phyloP scores from a whole-genome alignment of 2,329 filamentous ascomycete genomes.

The Penicillium expansum region DNA sequence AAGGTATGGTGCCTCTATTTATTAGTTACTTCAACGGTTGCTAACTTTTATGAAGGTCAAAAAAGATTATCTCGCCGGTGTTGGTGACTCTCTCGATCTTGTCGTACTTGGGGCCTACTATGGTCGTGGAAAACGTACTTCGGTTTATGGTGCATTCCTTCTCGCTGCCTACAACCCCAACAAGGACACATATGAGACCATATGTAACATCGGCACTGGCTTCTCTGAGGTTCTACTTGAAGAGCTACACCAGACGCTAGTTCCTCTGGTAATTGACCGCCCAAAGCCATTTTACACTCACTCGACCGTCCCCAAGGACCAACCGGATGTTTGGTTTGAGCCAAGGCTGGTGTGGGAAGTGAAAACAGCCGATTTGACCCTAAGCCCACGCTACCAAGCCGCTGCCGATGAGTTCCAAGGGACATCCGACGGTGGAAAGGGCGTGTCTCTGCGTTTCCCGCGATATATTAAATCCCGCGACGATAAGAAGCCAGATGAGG shows the following conservation, averaged over 20 bases:
- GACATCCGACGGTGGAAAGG: constrained; percentile 64
- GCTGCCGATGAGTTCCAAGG: constrained; percentile 78
- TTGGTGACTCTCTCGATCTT: constrained; percentile 93
- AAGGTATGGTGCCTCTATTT: constrained; percentile 58
- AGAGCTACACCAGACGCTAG: constrained; percentile 74
- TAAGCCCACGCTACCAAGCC: constrained; percentile 92
- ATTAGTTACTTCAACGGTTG: background rate
- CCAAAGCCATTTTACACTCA: constrained; percentile 95
- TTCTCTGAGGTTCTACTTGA: constrained; percentile 95
- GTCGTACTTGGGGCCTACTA: constrained; percentile 94
- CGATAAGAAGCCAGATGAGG: constrained; percentile 93
- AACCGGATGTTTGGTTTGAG: constrained; percentile 98
- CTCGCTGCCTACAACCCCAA: constrained; percentile 86
- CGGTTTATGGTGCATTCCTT: constrained; percentile 92
- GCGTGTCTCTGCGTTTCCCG: constrained; percentile 87
- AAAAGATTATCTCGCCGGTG: constrained; percentile 92
- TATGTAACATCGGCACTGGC: constrained; percentile 98
- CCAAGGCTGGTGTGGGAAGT: constrained; percentile 95
- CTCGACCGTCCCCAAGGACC: constrained; percentile 78
- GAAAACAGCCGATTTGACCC: constrained; percentile 89
- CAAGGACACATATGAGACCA: constrained; percentile 82
- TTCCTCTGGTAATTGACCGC: constrained; percentile 75
- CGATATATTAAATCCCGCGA: constrained; percentile 88
- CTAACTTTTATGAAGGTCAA: constrained; percentile 63
- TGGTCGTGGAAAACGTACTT: constrained; percentile 92